A percentile compares a stretch with the other conserved stretches of the same genome.
These are phyloP conservation scores for Cryptosporidium viatorum DNA, from an alignment of 169 alveolate genomes.

Conservation along the genomic window DNA sequence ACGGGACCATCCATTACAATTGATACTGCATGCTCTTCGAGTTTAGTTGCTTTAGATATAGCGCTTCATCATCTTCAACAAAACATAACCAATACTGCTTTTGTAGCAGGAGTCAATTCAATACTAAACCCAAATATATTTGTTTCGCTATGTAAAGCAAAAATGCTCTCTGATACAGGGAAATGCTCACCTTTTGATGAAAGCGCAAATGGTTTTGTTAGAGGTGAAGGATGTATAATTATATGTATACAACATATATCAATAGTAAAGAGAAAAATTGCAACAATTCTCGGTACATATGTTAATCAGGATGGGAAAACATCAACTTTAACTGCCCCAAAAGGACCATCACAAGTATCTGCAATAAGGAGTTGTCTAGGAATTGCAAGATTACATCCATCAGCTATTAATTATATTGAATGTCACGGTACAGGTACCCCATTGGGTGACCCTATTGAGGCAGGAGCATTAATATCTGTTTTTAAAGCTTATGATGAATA, in stretches of 20 bases:
- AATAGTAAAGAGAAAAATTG: slow-evolving; percentile 50
- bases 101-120: slow-evolving; percentile 51
- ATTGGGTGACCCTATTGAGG: slow-evolving; percentile 84
- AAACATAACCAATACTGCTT: slow-evolving; percentile 7
- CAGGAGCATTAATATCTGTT: slow-evolving; percentile 73
- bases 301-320: slow-evolving; percentile 75
- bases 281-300: slow-evolving; percentile 58
- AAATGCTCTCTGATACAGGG: slow-evolving; percentile 47
- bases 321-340: slow-evolving; percentile 76
- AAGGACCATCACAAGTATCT: slow-evolving; percentile 56
- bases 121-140: slow-evolving; percentile 54
- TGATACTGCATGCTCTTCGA: slow-evolving; percentile 86
- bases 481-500: background rate
- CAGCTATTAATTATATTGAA: slow-evolving; percentile 74
- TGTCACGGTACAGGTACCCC: slow-evolving; percentile 87
- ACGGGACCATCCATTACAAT: slow-evolving; percentile 82
- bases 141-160: slow-evolving; percentile 61
- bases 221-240: slow-evolving; percentile 69
- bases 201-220: slow-evolving; percentile 56
- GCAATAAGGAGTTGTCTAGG: slow-evolving; percentile 38
- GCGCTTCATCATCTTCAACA: slow-evolving; percentile 35
- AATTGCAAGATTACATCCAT: slow-evolving; percentile 35
- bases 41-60: slow-evolving; percentile 83
- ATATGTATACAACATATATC: slow-evolving; percentile 22
- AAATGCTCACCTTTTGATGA: slow-evolving; percentile 73